Conservation (phyloP, 139 green algal genomes). For the Desmodesmus armatus region DNA sequence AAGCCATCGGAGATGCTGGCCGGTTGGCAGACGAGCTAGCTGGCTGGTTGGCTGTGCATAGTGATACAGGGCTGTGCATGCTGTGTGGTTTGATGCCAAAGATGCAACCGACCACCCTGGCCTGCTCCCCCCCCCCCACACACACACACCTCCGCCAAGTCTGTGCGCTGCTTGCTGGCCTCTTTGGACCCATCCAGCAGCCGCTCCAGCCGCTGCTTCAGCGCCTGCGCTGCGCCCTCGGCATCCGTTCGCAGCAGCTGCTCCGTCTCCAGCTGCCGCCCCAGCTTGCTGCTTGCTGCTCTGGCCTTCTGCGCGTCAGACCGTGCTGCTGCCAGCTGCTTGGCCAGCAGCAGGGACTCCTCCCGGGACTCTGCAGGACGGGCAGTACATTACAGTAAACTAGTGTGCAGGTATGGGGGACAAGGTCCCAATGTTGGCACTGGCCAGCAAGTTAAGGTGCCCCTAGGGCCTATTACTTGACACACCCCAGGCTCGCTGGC, state of each 20-base stretch:
- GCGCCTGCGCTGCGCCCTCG: constrained; percentile 45
- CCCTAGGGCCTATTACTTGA: too few species aligned
- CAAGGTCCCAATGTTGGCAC: too few species aligned
- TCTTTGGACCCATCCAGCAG: constrained; percentile 25
- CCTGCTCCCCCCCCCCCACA: too few species aligned
- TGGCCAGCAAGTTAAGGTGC: too few species aligned
- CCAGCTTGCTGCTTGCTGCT: neutral
- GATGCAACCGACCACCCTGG: too few species aligned
- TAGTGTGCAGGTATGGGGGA: too few species aligned
- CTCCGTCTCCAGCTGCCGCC: constrained; percentile 3
- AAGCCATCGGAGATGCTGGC: too few species aligned
- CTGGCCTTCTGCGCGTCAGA: constrained; percentile 22
- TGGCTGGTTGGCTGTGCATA: neutral
- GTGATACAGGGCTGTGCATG: neutral
- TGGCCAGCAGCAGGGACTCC: constrained; percentile 43
- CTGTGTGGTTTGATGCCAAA: neutral
- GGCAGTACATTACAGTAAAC: too few species aligned
- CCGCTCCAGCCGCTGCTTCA: constrained; percentile 43
- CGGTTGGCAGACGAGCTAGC: neutral
- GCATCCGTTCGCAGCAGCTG: constrained; percentile 38
- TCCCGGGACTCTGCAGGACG: constrained; percentile 26
- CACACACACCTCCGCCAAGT: constrained; percentile 27
- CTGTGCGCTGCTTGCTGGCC: neutral
- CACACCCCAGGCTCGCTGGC: too few species aligned
- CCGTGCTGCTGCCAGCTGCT: constrained; percentile 43